Evolutionary conservation across 1,139 yeast genomes (phyloP), one percentile per base, ranked within the genome.

Genomic region (Pichia norvegensis): DNA sequence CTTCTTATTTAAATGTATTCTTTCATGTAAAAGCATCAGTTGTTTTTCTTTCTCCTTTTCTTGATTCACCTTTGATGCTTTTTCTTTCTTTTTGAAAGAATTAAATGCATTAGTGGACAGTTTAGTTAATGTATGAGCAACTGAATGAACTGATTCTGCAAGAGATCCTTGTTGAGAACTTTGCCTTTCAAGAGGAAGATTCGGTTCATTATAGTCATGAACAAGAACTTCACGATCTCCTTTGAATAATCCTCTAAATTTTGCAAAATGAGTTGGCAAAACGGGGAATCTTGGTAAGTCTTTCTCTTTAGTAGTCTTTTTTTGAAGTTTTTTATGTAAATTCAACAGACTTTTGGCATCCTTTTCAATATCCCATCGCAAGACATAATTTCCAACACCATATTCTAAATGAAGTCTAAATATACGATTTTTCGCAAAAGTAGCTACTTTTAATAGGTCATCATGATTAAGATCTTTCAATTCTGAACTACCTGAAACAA

Each of bases 341-440:
- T 72, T 73, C 33, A 76, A 67, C 41, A 94, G 70, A 53, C 88
- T 96, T 56, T 79, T 78, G 43, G 82, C 78, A 21, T 79, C 84
- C 55, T 83, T 83, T 36, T 79, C 73, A 8, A 94, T 77, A 1
- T 81, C 69, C 98, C 99, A 94, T 52, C 78, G 76, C 57, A 88
- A 69, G 48, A 92, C 68, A 46, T 83, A 78, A 5, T 79, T 78
- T 1, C 96, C 96, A 19, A 88, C 79, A 2, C 97, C 98, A 59
- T 92, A 92, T 59, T 88, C 96, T 46, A 92, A 68, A 47, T 83
- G 85, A 20, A 92, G 68, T 50, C 75, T 72, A 55, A 76, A 87
- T 45, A 70, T 76, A 48, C 82, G 67, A 36, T 46, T 51, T 49
- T 76, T 76, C 10, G 47, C 29, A 36, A 48, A 46, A 4, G 29